Conservation (phyloP, 83 land plant species). For the Picea abies region DNA sequence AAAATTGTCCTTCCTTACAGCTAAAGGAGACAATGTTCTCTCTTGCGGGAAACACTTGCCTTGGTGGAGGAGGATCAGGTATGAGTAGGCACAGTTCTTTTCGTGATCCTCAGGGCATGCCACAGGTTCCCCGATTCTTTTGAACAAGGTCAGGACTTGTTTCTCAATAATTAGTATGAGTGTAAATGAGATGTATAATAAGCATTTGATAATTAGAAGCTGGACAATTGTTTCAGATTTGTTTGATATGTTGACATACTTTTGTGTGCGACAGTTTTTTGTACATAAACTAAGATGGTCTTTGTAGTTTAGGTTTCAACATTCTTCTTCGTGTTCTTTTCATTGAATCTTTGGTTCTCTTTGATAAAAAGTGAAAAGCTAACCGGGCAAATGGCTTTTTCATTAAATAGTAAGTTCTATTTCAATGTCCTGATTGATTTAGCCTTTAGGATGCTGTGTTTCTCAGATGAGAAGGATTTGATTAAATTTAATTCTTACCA, state of each 20-base stretch:
- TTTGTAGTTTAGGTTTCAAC: too few species aligned
- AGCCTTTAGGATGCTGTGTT: too few species aligned
- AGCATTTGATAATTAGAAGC: neutral
- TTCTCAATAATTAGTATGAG: neutral
- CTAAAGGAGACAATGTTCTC: neutral
- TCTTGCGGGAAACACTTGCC: neutral
- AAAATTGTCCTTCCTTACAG: neutral
- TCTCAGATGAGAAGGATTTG: too few species aligned
- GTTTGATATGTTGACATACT: neutral
- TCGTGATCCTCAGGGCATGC: conserved; percentile 1
- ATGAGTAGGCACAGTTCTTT: conserved; percentile 7
- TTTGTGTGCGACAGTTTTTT: neutral
- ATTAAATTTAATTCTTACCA: too few species aligned
- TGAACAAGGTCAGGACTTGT: conserved; percentile 10
- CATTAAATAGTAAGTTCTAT: too few species aligned
- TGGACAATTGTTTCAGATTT: conserved; percentile 1
- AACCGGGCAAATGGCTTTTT: too few species aligned
- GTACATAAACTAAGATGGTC: too few species aligned
- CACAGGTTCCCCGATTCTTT: conserved; percentile 1
- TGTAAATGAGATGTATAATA: conserved; percentile 12
- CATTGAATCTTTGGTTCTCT: too few species aligned
- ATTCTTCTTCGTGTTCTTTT: too few species aligned
- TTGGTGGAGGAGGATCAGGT: conserved; percentile 10
- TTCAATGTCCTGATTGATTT: too few species aligned
- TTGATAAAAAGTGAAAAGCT: too few species aligned